Conservation (phyloP, 306 rosid genomes). For the Oemleria cerasiformis region DNA sequence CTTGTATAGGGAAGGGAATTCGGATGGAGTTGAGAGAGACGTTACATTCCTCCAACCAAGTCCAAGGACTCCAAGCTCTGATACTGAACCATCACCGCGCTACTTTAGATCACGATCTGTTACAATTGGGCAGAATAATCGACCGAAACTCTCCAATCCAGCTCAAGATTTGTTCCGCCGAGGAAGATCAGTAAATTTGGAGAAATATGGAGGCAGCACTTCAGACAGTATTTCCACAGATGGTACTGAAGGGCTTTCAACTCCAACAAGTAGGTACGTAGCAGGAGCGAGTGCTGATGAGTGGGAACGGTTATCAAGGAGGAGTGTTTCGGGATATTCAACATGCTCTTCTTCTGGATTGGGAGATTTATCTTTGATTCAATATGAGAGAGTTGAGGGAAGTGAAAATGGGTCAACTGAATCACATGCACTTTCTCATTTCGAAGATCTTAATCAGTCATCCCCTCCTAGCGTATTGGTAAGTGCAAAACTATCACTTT, state of each 20-base stretch:
- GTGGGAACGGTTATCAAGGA: conserved; percentile 29
- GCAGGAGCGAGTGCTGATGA: conserved; percentile 19
- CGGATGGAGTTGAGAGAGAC: conserved; percentile 36
- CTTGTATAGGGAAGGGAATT: conserved; percentile 39
- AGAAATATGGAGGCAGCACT: conserved; percentile 26
- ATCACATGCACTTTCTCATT: conserved; percentile 16
- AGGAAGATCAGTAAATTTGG: conserved; percentile 36
- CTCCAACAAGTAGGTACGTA: conserved; percentile 20
- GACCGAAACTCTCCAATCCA: conserved; percentile 26
- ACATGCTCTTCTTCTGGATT: conserved; percentile 33
- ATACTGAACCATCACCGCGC: conserved; percentile 22
- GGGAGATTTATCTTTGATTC: conserved; percentile 30
- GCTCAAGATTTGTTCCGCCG: conserved; percentile 42
- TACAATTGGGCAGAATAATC: conserved; percentile 20
- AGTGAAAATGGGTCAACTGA: conserved; percentile 38
- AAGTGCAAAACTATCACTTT: conserved; percentile 12
- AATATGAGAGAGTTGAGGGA: conserved; percentile 29
- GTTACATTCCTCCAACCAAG: conserved; percentile 33
- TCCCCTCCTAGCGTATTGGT: conserved; percentile 67
- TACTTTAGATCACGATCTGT: conserved; percentile 40
- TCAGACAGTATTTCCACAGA: conserved; percentile 38
- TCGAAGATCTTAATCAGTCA: conserved; percentile 34
- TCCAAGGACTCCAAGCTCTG: conserved; percentile 30
- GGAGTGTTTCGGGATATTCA: conserved; percentile 41
- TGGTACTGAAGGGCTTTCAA: conserved; percentile 22